Conservation (phyloP, 495 filamentous ascomycete genomes). For the Amniculicola lignicola region DNA sequence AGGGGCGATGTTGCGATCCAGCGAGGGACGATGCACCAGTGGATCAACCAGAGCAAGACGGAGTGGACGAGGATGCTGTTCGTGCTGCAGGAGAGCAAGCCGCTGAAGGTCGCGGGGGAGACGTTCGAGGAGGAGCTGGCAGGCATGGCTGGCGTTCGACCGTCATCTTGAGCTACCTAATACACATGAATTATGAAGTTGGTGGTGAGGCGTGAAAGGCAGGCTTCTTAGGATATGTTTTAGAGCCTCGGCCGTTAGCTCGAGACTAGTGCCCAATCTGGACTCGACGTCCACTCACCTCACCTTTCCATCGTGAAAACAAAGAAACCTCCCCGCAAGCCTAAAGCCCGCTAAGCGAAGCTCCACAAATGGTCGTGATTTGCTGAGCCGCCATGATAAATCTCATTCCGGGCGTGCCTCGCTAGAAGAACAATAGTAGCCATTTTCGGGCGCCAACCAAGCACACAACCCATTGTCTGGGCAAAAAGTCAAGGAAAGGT, state of each 20-base stretch:
- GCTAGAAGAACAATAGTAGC: slow-evolving; percentile 31
- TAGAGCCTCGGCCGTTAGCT: too few species aligned
- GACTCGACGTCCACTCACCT: not conserved
- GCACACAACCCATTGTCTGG: slow-evolving; percentile 27
- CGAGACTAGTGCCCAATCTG: not conserved
- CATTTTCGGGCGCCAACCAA: not conserved
- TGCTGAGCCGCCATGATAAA: not conserved
- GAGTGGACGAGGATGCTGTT: slow-evolving; percentile 39
- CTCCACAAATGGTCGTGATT: not conserved
- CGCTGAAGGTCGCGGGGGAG: slow-evolving; percentile 30
- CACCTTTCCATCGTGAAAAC: not conserved
- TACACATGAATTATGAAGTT: too few species aligned
- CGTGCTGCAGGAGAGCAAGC: slow-evolving; percentile 34
- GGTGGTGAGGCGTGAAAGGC: too few species aligned
- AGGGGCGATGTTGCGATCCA: slow-evolving; percentile 64
- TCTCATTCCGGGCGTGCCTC: not conserved
- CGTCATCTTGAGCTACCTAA: slow-evolving; percentile 23
- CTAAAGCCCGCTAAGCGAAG: not conserved
- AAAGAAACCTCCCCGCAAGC: not conserved
- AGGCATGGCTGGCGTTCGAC: slow-evolving; percentile 23
- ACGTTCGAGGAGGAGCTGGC: slow-evolving; percentile 34
- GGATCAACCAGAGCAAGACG: slow-evolving; percentile 55
- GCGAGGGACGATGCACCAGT: slow-evolving; percentile 66
- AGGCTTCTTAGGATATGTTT: too few species aligned
- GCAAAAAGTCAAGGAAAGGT: too few species aligned